Conservation (phyloP, 768 basidiomycete genomes). For the Xerocomellus chrysenteron region DNA sequence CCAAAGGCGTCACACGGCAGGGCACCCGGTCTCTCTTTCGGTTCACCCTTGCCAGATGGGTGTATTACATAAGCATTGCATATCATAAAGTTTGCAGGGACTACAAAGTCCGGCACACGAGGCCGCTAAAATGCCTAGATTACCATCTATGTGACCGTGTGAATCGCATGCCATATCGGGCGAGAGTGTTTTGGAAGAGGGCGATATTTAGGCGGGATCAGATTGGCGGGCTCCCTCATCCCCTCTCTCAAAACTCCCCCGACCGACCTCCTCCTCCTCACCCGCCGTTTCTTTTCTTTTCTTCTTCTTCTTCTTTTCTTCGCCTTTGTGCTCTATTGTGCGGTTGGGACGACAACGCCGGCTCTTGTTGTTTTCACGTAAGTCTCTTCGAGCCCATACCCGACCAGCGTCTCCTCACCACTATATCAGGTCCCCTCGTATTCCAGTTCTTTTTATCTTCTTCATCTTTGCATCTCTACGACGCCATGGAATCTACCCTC, state of each 20-base stretch:
- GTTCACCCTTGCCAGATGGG: constrained; percentile 14
- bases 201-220: constrained; percentile 36
- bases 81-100: constrained; percentile 26
- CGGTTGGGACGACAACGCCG: constrained; percentile 32
- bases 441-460: constrained; percentile 36
- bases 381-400: constrained; percentile 5
- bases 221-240: constrained; percentile 29
- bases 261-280: constrained; percentile 34
- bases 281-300: constrained; percentile 39
- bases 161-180: constrained; percentile 14
- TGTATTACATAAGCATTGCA: constrained; percentile 31
- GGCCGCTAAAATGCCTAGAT: constrained; percentile 25
- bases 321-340: constrained; percentile 36
- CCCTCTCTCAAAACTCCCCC: constrained; percentile 23
- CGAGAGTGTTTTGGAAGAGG: neutral
- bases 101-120: constrained; percentile 36
- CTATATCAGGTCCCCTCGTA: constrained; percentile 31
- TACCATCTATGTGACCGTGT: constrained; percentile 10
- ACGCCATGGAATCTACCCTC: constrained; percentile 47
- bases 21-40: constrained; percentile 28
- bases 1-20: constrained; percentile 20
- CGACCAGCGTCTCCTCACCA: neutral
- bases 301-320: constrained; percentile 23
- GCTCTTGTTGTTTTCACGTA: constrained; percentile 35
- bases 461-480: constrained; percentile 38